Base-by-base conservation (phyloP, 2,329 filamentous ascomycete genomes). In the Diaporthe batatas region DNA sequence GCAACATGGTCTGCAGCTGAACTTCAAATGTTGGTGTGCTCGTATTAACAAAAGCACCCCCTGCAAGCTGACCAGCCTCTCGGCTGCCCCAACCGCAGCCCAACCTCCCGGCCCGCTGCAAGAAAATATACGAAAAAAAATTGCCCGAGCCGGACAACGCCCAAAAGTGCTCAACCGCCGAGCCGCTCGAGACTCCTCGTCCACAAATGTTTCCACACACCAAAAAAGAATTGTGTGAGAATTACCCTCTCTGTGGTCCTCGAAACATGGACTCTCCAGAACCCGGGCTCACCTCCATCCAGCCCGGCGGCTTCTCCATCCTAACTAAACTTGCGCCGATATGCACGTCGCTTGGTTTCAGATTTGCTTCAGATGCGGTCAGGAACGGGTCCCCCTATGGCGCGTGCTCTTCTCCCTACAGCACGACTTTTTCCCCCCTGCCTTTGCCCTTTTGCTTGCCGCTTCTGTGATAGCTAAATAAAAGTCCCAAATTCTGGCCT, bases 351-450 rank as follows among this genome's bases (percentile, higher is more conserved):
- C 74, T 72, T 67, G 72, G 82, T 85, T 85, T 84, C 83, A 84
- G 80, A 77, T 79, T 77, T 84, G 83, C 82, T 82, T 84, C 82
- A 85, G 76, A 76, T 77, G 72, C 70, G 75, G 75, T 76, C 58
- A 75, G 75, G 74, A 75, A 75, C 71, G 75, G 62, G 62, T 34
- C 62, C 62, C 47, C 39, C 39, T 42, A 18, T 14, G 29, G 49
- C 12, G 59, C 21, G 29, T 65, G 44, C 59, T 36, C 14, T 42
- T 12, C 42, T 14, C 42, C 44, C 42, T 14, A 29, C 44, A 10
- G 21, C n/a, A 51, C 29, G 12, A 16, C 6, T 3, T 42, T 1
- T 59, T 25, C 21, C 16, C 21, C 29, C 34, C 34, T 36, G 34
- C 11, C 34, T 5, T 44, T 44, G 42, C 8, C 16, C 11, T 18